phyloP scores from a whole-genome alignment of 495 filamentous ascomycete genomes.

The Glonium stellatum region DNA sequence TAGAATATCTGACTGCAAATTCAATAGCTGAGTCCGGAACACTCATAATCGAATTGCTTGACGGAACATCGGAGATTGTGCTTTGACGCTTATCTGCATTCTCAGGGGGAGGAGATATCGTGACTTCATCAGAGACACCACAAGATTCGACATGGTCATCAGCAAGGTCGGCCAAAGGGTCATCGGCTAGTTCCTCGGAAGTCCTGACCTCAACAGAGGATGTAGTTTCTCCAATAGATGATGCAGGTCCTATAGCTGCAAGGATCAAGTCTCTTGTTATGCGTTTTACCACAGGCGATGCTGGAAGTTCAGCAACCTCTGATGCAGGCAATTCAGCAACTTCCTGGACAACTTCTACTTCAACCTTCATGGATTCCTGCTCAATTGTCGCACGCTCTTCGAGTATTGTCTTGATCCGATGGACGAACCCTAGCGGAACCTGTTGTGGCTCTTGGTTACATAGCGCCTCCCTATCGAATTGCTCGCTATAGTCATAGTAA shows the following conservation, averaged over 20 bases:
- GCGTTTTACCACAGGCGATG: conserved; percentile 25
- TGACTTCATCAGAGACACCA: not conserved
- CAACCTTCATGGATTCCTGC: conserved; percentile 4
- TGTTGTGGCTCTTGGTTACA: conserved; percentile 8
- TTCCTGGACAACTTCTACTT: conserved; percentile 6
- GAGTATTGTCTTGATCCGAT: conserved; percentile 22
- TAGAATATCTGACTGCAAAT: conserved; percentile 22
- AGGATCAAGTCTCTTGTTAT: conserved; percentile 34
- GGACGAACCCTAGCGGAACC: conserved; percentile 17
- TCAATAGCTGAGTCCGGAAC: conserved; percentile 20
- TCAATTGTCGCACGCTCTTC: conserved; percentile 19
- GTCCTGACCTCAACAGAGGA: not conserved
- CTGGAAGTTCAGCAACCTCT: conserved; percentile 26
- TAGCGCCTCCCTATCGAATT: conserved; percentile 18
- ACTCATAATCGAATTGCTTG: not conserved
- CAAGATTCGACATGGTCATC: not conserved
- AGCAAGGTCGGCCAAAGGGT: not conserved
- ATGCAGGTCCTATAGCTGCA: conserved; percentile 24
- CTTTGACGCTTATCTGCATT: conserved; percentile 4
- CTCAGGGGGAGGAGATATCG: not conserved
- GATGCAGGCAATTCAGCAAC: conserved; percentile 29
- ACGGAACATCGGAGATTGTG: conserved; percentile 12
- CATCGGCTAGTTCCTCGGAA: not conserved
- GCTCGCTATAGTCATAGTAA: conserved; percentile 29
- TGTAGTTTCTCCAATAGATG: conserved; percentile 9